Evolutionary conservation across 768 basidiomycete genomes (phyloP).

Genomic region (Pleurotus eryngii): DNA sequence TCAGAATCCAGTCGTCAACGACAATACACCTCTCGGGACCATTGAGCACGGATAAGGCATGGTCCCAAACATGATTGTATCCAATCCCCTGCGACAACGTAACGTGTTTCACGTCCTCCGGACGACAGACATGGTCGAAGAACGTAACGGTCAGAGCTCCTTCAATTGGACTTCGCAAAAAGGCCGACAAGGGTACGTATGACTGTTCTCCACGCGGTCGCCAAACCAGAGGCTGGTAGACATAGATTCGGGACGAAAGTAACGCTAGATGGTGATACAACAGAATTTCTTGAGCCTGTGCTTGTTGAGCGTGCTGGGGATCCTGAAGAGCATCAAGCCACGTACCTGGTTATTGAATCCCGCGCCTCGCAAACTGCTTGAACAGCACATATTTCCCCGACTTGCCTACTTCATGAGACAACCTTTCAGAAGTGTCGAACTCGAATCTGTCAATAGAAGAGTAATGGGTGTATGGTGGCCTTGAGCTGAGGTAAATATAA

Average conservation of each 20-base stretch:
- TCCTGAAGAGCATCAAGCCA: background rate
- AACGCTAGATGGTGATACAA: slow-evolving; percentile 44
- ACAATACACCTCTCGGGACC: slow-evolving; percentile 36
- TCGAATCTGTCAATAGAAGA: slow-evolving; percentile 26
- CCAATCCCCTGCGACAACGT: slow-evolving; percentile 16
- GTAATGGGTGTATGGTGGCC: slow-evolving; percentile 39
- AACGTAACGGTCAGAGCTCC: slow-evolving; percentile 31
- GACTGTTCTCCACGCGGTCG: slow-evolving; percentile 38
- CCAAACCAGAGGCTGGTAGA: slow-evolving; percentile 45
- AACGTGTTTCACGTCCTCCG: slow-evolving; percentile 33
- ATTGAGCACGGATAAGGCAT: slow-evolving; percentile 28
- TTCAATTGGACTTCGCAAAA: slow-evolving; percentile 36
- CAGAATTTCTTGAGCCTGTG: slow-evolving; percentile 43
- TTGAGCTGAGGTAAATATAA: slow-evolving; percentile 30
- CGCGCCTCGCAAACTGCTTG: slow-evolving; percentile 43
- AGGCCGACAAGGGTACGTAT: slow-evolving; percentile 39
- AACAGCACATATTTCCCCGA: slow-evolving; percentile 38
- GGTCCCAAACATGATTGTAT: slow-evolving; percentile 32
- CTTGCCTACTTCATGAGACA: slow-evolving; percentile 21
- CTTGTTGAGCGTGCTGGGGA: background rate
- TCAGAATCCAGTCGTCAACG: slow-evolving; percentile 42
- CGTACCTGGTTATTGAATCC: slow-evolving; percentile 48
- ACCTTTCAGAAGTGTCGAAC: slow-evolving; percentile 22
- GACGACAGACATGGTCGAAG: slow-evolving; percentile 38
- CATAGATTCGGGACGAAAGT: slow-evolving; percentile 34